These are phyloP conservation scores for Monosporascus sp. DNA, from an alignment of 2,329 filamentous ascomycete genomes.

Conservation along the genomic window DNA sequence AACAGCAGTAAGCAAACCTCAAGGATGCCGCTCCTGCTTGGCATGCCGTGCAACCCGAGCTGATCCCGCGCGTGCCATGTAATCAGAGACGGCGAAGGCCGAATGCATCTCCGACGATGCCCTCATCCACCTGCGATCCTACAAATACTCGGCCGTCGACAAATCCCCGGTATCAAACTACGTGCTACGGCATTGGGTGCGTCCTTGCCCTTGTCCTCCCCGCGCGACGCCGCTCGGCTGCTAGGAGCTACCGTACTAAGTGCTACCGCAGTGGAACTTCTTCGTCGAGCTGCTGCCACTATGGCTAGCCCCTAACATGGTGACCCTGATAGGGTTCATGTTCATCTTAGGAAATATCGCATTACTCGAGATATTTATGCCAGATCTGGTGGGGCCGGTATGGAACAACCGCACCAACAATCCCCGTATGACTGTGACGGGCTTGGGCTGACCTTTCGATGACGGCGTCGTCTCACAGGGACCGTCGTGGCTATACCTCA, in stretches of 20 bases:
- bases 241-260: background rate
- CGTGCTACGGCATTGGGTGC: slow-evolving; percentile 90
- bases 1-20: slow-evolving; percentile 27
- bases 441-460: slow-evolving; percentile 7
- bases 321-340: slow-evolving; percentile 89
- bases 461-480: slow-evolving; percentile 46
- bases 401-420: slow-evolving; percentile 25
- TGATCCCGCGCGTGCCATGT: slow-evolving; percentile 4
- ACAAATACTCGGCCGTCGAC: slow-evolving; percentile 97
- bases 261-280: slow-evolving; percentile 75
- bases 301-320: slow-evolving; percentile 98
- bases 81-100: slow-evolving; percentile 50
- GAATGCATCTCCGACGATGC: slow-evolving; percentile 86
- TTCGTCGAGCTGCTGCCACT: slow-evolving; percentile 86
- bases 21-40: background rate
- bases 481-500: slow-evolving; percentile 90
- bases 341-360: slow-evolving; percentile 85
- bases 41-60: slow-evolving; percentile 3
- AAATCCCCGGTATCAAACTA: slow-evolving; percentile 92
- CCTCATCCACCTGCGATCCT: slow-evolving; percentile 83
- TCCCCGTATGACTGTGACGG: background rate
- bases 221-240: slow-evolving; percentile 3
- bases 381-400: slow-evolving; percentile 86
- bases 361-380: slow-evolving; percentile 71
- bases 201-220: slow-evolving; percentile 29